Base-by-base conservation (phyloP, 2,329 filamentous ascomycete genomes). In the Aspergillus transmontanensis region DNA sequence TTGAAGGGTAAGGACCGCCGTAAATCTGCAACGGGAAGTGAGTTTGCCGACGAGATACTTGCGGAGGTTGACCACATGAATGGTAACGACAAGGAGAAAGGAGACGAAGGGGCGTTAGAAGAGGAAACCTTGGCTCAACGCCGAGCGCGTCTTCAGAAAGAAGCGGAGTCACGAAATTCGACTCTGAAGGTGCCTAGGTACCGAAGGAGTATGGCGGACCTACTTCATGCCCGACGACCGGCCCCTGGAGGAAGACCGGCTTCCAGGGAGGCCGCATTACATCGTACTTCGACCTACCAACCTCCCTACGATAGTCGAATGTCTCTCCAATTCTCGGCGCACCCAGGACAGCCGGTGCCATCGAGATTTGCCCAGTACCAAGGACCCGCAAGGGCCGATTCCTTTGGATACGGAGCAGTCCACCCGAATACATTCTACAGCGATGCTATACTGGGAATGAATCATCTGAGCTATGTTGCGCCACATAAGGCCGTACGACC, bases 221-320 rank as follows among this genome's bases (percentile, higher is more conserved):
- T 83, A 34, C 82, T 90, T 11, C 79, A 84, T 63, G 81, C 82
- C 2, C 84, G 64, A 45, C 68, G 87, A 68, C 86, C 86, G 6
- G 74, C 76, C 28, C 73, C 76, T 36, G 71, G 73, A 23, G 65
- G 68, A 19, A 71, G 69, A 30, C 67, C 71, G 51, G 19, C 28
- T 51, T 64, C 74, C n/a, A 71, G 72, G 56, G 72, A 73, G 57
- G 58, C 61, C 12, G 62, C 67, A 12, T 60, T 68, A 12, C 66
- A 64, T 10, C 64, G 64, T 16, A 65, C 60, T 11, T 59, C 63
- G n/a, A 62, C 61, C 48, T 61, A 68, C 11, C 70, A 70, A 45
- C 65, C 60, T 14, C 58, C 60, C 11, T 64, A 68, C 39, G 66
- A 70, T 19, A 64, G 71, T 51, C 74, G 72, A 26, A 68, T 73